Base-by-base conservation (phyloP, 2,329 filamentous ascomycete species). In the Xylariaceae sp. region DNA sequence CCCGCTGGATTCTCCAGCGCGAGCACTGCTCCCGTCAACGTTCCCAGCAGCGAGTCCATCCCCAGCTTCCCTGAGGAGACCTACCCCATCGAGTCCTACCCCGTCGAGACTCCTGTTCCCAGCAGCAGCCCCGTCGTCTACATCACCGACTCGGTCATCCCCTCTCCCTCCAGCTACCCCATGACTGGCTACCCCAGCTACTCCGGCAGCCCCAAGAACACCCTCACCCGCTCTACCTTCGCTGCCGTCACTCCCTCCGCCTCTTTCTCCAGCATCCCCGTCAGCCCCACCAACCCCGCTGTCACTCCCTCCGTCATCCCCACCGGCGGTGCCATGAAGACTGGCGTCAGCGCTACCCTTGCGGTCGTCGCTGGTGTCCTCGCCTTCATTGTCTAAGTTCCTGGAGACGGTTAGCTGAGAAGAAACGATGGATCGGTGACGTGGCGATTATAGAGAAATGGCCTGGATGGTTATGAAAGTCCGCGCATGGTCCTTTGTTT, bases 141-240 rank as follows among this genome's bases (percentile, higher is more conserved):
- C 55, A 56, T 66, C 35, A 70, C 68, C 8, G 67, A 65, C 8
- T 66, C 64, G 9, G 64, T 67, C 3, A 59, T 67, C 4, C 68
- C 68, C 18, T 13, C 37, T 42, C 66, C 68, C 47, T 47, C 62
- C 2, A 50, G 56, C 18, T 55, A 59, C 37, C 37, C 37, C 51
- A 15, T 23, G n/a, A 30, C 48, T 3, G 47, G 39, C 49, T 58
- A 56, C 45, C 61, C 63, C 3, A 59, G 55, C 30, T 60, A 64
- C 63, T 56, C 61, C 6, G 53, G 56, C 45, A 37, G 42, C 52
- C 9, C 11, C 37, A 68, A 65, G 60, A 62, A 62, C 8, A 70
- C 67, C 1, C 37, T 68, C 53, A 52, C 59, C 48, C 65, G 65
- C 8, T 60, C 65, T 3, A 55, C 49, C 51, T 45, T 44, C 58